phyloP scores from a whole-genome alignment of 257 asterid species.

The Jaltomata sinuosa region DNA sequence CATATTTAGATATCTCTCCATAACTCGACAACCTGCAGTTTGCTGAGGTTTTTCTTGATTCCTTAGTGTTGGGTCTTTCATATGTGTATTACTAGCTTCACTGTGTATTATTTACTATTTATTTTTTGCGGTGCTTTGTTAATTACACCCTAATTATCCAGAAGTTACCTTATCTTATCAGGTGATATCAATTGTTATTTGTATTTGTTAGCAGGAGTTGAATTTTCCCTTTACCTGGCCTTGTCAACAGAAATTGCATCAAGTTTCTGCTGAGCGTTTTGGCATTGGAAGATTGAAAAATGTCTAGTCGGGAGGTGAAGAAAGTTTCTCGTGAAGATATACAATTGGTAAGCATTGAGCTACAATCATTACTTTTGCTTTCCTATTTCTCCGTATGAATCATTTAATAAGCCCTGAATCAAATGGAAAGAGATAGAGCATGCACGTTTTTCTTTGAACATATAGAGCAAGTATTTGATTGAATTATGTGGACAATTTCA shows the following conservation, averaged over 20 bases:
- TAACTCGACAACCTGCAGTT: background rate
- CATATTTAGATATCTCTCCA: background rate
- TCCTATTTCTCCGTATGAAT: background rate
- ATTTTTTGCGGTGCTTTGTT: background rate
- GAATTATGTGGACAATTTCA: background rate
- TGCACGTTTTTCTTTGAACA: background rate
- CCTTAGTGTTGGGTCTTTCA: background rate
- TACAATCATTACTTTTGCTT: background rate
- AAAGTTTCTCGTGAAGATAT: constrained; percentile 9
- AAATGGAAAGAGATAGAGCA: background rate
- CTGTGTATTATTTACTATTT: background rate
- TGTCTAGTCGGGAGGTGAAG: constrained; percentile 9
- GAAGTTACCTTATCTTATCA: background rate
- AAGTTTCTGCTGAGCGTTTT: background rate
- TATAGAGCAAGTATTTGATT: background rate
- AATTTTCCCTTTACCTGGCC: background rate
- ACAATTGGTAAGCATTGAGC: constrained; percentile 10
- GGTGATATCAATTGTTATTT: background rate
- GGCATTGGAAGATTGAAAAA: constrained; percentile 1
- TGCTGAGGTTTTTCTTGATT: background rate
- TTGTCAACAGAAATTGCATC: background rate
- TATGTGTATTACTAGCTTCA: background rate
- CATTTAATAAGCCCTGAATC: background rate
- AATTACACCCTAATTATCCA: background rate
- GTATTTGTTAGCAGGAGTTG: background rate